These are phyloP conservation scores for Psilocybe tampanensis DNA, from an alignment of 768 basidiomycete species.

Conservation along the genomic window DNA sequence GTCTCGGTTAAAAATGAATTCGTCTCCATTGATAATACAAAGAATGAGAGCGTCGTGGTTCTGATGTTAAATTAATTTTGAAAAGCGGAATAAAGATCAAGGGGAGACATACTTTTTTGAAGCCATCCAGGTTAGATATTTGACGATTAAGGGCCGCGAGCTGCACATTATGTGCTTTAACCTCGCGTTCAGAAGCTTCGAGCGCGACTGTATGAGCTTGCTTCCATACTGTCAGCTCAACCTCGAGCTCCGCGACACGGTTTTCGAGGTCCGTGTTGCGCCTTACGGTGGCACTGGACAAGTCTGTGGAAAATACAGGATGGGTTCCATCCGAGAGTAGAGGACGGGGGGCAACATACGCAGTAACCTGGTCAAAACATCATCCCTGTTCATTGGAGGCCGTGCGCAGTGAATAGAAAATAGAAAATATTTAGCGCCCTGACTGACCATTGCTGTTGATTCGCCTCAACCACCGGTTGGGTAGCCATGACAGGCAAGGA, in stretches of 20 bases:
- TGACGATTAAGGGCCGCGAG: conserved; percentile 66
- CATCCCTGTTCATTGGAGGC: conserved; percentile 51
- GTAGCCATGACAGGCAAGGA: conserved; percentile 52
- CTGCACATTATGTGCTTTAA: conserved; percentile 69
- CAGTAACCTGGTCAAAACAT: conserved; percentile 61
- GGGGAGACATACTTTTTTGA: conserved; percentile 41
- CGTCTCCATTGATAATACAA: conserved; percentile 76
- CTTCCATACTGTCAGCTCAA: conserved; percentile 72
- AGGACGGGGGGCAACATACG: conserved; percentile 40
- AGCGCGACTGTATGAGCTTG: conserved; percentile 65
- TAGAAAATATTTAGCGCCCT: conserved; percentile 15
- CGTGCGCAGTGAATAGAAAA: background rate
- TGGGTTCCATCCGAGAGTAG: conserved; percentile 1
- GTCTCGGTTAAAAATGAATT: conserved; percentile 62
- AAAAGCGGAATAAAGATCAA: background rate
- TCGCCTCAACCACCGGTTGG: conserved; percentile 58
- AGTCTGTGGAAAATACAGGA: conserved; percentile 40
- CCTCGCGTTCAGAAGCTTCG: conserved; percentile 64
- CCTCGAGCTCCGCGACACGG: conserved; percentile 66
- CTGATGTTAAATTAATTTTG: conserved; percentile 31
- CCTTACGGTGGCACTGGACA: conserved; percentile 65
- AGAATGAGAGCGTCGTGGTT: conserved; percentile 69
- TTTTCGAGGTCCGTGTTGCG: conserved; percentile 65
- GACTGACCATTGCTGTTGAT: conserved; percentile 67
- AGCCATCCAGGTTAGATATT: conserved; percentile 57